These are phyloP conservation scores for Microbotryum lychnidis-dioicae DNA, from an alignment of 1,284 basidiomycete species.

Conservation along the genomic window DNA sequence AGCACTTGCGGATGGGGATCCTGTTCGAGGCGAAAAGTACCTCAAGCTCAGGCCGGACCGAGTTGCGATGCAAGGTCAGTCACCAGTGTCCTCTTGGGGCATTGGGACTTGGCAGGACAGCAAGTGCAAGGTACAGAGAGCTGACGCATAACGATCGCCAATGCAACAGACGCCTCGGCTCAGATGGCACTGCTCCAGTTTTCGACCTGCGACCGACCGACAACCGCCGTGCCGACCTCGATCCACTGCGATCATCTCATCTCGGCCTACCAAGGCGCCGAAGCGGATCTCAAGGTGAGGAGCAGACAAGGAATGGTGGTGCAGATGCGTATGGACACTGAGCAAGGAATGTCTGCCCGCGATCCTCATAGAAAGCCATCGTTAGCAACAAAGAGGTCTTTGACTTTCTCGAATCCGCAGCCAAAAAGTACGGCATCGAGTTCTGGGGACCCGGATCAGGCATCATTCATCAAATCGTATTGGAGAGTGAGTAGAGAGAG, in stretches of 20 bases:
- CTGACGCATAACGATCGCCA: background rate
- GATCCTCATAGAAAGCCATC: conserved; percentile 59
- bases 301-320: background rate
- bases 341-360: conserved; percentile 10
- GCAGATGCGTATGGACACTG: conserved; percentile 1
- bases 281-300: conserved; percentile 65
- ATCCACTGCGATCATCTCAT: conserved; percentile 93
- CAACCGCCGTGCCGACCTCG: conserved; percentile 77
- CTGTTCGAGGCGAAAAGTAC: conserved; percentile 78
- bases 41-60: conserved; percentile 84
- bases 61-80: conserved; percentile 80
- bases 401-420: conserved; percentile 91
- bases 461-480: conserved; percentile 88
- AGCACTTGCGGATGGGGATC: conserved; percentile 54
- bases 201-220: conserved; percentile 87
- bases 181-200: conserved; percentile 94
- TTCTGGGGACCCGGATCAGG: conserved; percentile 88
- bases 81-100: too few relatives aligned
- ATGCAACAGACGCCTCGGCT: conserved; percentile 70
- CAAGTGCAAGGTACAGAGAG: background rate
- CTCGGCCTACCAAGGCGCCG: conserved; percentile 60
- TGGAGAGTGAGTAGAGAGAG: conserved; percentile 57
- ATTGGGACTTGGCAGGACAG: background rate
- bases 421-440: conserved; percentile 77
- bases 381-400: conserved; percentile 92